phyloP scores from a whole-genome alignment of 805 yeast species.

The Priceomyces melissophilus region DNA sequence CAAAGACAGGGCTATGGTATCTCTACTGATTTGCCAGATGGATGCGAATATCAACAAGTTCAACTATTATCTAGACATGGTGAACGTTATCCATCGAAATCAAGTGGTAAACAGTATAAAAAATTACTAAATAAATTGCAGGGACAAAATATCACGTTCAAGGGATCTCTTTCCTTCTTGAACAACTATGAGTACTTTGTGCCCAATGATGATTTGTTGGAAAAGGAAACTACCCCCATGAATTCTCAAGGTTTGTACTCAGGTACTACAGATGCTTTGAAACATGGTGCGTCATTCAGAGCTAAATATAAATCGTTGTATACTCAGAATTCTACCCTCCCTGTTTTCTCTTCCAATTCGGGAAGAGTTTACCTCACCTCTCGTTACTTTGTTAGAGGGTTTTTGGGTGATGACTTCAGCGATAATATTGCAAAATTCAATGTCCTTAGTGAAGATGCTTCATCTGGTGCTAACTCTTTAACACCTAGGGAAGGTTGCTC shows the following conservation, averaged over 20 bases:
- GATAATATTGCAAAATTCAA: constrained; percentile 28
- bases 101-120: constrained; percentile 26
- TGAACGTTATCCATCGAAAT: constrained; percentile 54
- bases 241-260: constrained; percentile 43
- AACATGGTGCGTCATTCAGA: constrained; percentile 49
- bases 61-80: constrained; percentile 76
- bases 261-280: constrained; percentile 49
- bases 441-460: constrained; percentile 44
- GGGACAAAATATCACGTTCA: constrained; percentile 24
- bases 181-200: constrained; percentile 49
- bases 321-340: constrained; percentile 32
- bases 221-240: constrained; percentile 49
- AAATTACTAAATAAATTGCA: constrained; percentile 23
- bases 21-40: constrained; percentile 44
- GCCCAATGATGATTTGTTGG: constrained; percentile 34
- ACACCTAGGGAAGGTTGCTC: constrained; percentile 50
- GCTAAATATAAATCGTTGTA: constrained; percentile 47
- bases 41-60: constrained; percentile 60
- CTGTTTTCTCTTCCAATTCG: constrained; percentile 54
- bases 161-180: constrained; percentile 53
- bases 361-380: constrained; percentile 57
- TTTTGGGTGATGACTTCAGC: constrained; percentile 45
- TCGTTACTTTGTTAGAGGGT: constrained; percentile 55
- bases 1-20: constrained; percentile 53
- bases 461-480: constrained; percentile 56